Conservation (phyloP, 1,284 basidiomycete species). For the Melampsora americana region DNA sequence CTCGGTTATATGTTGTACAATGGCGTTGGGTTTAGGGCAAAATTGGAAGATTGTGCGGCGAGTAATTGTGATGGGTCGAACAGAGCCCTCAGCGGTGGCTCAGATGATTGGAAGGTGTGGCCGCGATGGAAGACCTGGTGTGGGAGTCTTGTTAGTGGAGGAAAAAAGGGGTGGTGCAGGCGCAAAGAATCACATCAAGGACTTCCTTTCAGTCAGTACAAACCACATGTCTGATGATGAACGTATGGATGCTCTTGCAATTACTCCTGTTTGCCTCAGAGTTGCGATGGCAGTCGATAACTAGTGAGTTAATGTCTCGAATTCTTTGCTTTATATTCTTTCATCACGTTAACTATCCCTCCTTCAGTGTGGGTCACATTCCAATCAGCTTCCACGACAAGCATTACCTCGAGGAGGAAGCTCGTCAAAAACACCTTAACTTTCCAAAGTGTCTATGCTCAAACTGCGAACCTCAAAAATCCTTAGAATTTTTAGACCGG, state of each 20-base stretch:
- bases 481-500: background rate
- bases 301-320: too few species aligned
- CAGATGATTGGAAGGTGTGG: constrained; percentile 13
- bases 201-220: background rate
- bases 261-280: constrained; percentile 10
- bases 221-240: background rate
- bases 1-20: too few species aligned
- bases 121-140: background rate
- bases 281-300: too few species aligned
- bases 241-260: constrained; percentile 18
- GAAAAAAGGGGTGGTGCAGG: background rate
- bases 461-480: constrained; percentile 6
- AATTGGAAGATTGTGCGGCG: background rate
- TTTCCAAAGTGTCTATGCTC: constrained; percentile 15
- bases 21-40: constrained; percentile 4
- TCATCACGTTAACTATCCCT: too few species aligned
- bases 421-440: background rate
- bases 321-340: too few species aligned
- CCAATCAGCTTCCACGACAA: background rate
- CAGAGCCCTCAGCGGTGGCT: background rate
- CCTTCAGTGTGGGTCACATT: constrained; percentile 3
- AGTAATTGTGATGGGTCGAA: constrained; percentile 3
- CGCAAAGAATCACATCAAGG: background rate
- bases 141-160: constrained; percentile 5
- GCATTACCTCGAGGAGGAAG: background rate